Evolutionary conservation across 176 grass and related monocot genomes (phyloP).

Genomic region (Triticum urartu): DNA sequence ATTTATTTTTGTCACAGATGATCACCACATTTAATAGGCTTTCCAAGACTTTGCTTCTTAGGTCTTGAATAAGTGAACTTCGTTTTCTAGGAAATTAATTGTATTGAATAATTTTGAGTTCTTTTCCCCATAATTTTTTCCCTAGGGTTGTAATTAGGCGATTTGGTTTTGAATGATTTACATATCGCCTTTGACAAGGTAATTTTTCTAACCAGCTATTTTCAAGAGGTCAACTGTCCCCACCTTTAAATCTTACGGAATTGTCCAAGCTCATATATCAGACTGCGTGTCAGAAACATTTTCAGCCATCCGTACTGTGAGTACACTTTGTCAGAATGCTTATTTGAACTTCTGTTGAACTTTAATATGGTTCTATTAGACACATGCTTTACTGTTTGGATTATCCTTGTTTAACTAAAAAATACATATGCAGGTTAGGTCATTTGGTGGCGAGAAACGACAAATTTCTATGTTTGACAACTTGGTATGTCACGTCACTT

Average conservation of each 20-base stretch:
- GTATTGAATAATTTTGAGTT: background rate
- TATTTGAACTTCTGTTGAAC: background rate
- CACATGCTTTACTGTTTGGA: background rate
- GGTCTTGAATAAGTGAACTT: background rate
- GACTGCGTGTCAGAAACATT: conserved; percentile 92
- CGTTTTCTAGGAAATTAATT: background rate
- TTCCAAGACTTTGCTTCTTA: background rate
- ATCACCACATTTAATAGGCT: background rate
- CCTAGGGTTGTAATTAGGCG: background rate
- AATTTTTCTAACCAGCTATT: conserved; percentile 66
- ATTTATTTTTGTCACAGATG: background rate
- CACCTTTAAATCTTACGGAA: conserved; percentile 83
- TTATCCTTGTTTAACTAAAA: conserved; percentile 35
- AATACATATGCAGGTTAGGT: conserved; percentile 68
- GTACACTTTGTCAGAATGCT: conserved; percentile 26
- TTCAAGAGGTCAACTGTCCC: conserved; percentile 98
- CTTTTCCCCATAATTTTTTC: background rate
- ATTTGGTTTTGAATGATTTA: background rate
- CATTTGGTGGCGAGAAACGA: conserved; percentile 88
- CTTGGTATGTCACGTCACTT: conserved; percentile 53
- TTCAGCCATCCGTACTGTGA: conserved; percentile 93
- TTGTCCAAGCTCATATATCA: conserved; percentile 85
- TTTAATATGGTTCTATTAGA: conserved; percentile 18
- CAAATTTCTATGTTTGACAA: conserved; percentile 84
- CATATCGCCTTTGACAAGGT: background rate